phyloP scores from a whole-genome alignment of 306 rosid genomes.

The Notholithocarpus densiflorus region DNA sequence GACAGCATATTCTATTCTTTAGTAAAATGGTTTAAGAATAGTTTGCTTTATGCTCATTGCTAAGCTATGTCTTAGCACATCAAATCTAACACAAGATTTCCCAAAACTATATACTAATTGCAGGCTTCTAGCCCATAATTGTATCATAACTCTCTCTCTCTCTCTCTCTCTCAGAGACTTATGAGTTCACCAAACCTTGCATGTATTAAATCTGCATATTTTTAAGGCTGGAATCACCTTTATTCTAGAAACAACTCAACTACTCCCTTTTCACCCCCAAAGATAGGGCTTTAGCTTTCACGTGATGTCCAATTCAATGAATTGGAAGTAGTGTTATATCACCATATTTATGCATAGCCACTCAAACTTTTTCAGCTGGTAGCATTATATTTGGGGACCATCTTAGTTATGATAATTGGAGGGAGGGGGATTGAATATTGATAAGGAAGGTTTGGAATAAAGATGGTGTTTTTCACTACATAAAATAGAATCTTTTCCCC shows the following conservation, averaged over 20 bases:
- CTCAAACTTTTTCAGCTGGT: background rate
- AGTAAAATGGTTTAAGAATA: background rate
- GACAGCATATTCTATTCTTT: background rate
- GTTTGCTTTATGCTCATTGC: background rate
- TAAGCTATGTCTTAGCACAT: background rate
- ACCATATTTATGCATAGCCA: slow-evolving; percentile 1
- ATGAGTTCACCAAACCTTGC: background rate
- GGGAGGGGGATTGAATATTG: background rate
- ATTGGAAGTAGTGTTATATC: background rate
- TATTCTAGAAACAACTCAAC: slow-evolving; percentile 24
- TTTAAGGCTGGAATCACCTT: slow-evolving; percentile 12
- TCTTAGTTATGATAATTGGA: background rate
- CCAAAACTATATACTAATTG: background rate
- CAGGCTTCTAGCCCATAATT: background rate
- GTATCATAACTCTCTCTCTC: background rate
- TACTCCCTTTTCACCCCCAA: background rate
- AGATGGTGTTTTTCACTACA: background rate
- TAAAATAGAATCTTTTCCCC: slow-evolving; percentile 21
- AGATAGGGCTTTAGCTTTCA: background rate
- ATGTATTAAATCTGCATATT: background rate
- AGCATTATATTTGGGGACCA: slow-evolving; percentile 25
- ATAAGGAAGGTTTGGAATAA: background rate
- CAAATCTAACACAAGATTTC: background rate
- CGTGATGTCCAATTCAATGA: slow-evolving; percentile 29
- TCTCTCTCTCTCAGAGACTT: background rate